These are phyloP conservation scores for Paraglomus brasilianum DNA, from an alignment of 192 early-diverging fungal species.

Conservation along the genomic window DNA sequence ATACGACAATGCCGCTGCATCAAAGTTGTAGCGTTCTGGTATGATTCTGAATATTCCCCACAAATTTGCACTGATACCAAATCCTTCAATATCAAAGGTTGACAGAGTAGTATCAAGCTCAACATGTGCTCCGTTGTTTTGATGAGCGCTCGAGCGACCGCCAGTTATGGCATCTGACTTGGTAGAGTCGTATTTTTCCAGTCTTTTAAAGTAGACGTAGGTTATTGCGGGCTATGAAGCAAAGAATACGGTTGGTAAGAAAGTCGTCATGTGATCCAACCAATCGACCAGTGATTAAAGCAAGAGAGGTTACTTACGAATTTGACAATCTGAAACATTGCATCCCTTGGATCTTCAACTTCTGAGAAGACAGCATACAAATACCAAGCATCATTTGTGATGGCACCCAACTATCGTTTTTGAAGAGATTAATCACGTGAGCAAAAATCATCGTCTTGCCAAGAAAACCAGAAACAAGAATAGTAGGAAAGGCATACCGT, in stretches of 20 bases:
- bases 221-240: constrained; percentile 20
- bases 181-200: not conserved
- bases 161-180: constrained; percentile 18
- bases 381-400: constrained; percentile 23
- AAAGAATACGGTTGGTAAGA: not conserved
- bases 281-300: not conserved
- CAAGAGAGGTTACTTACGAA: not conserved
- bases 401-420: constrained; percentile 10
- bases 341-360: constrained; percentile 6
- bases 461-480: not conserved
- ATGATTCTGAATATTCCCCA: constrained; percentile 28
- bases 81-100: constrained; percentile 10
- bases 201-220: constrained; percentile 19
- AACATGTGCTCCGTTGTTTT: not conserved
- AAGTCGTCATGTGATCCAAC: not conserved
- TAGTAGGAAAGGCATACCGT: constrained; percentile 1
- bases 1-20: not conserved
- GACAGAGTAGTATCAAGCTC: constrained; percentile 6
- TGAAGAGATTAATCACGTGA: not conserved
- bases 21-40: constrained; percentile 1
- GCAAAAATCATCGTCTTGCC: not conserved
- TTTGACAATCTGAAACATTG: constrained; percentile 31
- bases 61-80: constrained; percentile 11
- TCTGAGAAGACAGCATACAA: constrained; percentile 17
- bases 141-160: not conserved